phyloP scores from a whole-genome alignment of 306 rosid genomes.

The Calophaca sinica region DNA sequence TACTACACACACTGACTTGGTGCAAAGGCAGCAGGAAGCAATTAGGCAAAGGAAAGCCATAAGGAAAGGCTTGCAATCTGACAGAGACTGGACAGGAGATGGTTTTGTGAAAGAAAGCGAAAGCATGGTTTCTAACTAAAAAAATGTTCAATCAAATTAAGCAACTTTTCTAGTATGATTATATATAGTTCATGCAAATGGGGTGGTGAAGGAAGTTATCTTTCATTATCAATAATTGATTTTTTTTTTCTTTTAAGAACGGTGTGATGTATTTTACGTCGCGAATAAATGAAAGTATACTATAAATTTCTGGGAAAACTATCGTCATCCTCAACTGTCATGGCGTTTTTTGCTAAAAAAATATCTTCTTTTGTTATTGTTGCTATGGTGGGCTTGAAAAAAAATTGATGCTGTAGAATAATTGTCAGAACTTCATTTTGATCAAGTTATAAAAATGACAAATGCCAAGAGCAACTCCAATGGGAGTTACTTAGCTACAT shows the following conservation, averaged over 20 bases:
- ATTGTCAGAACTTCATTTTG: too few species aligned
- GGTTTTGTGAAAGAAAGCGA: constrained; percentile 91
- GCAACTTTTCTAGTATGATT: constrained; percentile 22
- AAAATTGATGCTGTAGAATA: too few species aligned
- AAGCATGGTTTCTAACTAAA: constrained; percentile 96
- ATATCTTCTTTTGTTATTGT: too few species aligned
- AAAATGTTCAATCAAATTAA: background rate
- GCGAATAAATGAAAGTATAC: constrained; percentile 10
- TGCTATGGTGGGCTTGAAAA: too few species aligned
- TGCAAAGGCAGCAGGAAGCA: constrained; percentile 85
- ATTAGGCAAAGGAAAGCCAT: constrained; percentile 81
- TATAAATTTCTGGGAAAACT: background rate
- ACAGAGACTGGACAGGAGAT: constrained; percentile 98
- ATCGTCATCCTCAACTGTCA: too few species aligned
- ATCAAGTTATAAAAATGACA: too few species aligned
- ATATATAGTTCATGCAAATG: constrained; percentile 24
- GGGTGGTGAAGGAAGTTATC: constrained; percentile 23
- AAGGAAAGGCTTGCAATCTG: constrained; percentile 84
- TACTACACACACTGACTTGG: constrained; percentile 92
- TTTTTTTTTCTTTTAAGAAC: constrained; percentile 25
- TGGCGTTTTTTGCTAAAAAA: background rate
- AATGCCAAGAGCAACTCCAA: too few species aligned
- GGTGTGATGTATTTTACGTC: constrained; percentile 33
- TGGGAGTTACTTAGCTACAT: too few species aligned
- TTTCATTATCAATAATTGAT: constrained; percentile 21